Conservation (phyloP, 805 yeast genomes). For the Metschnikowia hibisci region DNA sequence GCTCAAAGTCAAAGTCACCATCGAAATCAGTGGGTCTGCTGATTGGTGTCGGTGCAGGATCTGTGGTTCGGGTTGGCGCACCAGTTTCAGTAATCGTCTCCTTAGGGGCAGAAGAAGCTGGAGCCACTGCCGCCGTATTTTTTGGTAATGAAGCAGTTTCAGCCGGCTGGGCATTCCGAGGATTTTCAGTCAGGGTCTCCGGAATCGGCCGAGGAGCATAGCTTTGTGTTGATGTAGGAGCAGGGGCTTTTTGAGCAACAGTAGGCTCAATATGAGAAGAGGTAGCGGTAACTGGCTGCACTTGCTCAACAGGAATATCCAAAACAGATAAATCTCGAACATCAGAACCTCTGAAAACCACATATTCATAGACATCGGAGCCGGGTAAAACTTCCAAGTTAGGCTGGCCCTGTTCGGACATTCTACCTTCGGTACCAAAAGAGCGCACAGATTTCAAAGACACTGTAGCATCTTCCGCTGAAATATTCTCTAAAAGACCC, state of each 20-base stretch:
- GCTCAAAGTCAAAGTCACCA: conserved; percentile 71
- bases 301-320: conserved; percentile 64
- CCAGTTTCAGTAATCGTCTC: neutral
- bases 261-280: conserved; percentile 6
- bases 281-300: conserved; percentile 41
- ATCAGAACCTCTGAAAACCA: conserved; percentile 86
- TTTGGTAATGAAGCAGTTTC: neutral
- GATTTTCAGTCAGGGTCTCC: neutral
- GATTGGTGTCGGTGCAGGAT: conserved; percentile 14
- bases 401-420: conserved; percentile 53
- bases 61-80: conserved; percentile 7
- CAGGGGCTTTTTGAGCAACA: conserved; percentile 22
- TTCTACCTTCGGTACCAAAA: conserved; percentile 90
- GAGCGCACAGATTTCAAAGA: conserved; percentile 75
- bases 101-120: neutral
- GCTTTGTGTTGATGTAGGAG: conserved; percentile 18
- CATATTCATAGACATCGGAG: conserved; percentile 63
- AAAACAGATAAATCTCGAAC: conserved; percentile 85
- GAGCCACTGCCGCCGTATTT: neutral
- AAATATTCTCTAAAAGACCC: conserved; percentile 82
- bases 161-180: neutral
- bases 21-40: conserved; percentile 23
- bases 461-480: conserved; percentile 87
- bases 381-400: conserved; percentile 69
- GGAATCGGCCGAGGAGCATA: conserved; percentile 6